These are phyloP conservation scores for Dryadomyces quercivorus DNA, from an alignment of 2,329 filamentous ascomycete species.

Conservation along the genomic window DNA sequence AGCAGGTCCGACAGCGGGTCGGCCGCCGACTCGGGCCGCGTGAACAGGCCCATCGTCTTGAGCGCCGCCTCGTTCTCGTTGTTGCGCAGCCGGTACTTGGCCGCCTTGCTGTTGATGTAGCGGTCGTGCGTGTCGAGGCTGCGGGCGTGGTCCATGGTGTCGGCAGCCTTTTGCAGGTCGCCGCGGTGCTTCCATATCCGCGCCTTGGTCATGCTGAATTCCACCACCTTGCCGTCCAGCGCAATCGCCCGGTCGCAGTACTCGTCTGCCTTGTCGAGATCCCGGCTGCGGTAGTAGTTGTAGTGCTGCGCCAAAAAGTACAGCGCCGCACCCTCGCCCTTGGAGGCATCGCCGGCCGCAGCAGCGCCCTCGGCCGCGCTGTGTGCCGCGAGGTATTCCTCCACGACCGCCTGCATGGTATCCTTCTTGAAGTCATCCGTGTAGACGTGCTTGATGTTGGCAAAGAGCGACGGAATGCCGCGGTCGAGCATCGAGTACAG, in stretches of 20 bases:
- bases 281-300: constrained; percentile 79
- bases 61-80: constrained; percentile 79
- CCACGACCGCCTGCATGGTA: constrained; percentile 61
- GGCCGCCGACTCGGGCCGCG: constrained; percentile 75
- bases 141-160: constrained; percentile 79
- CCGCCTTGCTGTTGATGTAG: constrained; percentile 96
- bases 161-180: constrained; percentile 65
- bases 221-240: constrained; percentile 67
- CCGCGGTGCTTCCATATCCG: constrained; percentile 88
- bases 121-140: constrained; percentile 79
- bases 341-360: constrained; percentile 30
- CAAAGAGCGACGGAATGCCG: constrained; percentile 90
- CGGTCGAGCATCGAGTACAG: constrained; percentile 76
- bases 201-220: constrained; percentile 91
- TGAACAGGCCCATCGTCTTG: constrained; percentile 87
- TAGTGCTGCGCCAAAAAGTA: constrained; percentile 97
- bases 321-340: constrained; percentile 66
- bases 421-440: constrained; percentile 63
- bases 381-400: constrained; percentile 53
- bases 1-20: constrained; percentile 83
- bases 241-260: constrained; percentile 77
- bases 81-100: constrained; percentile 92
- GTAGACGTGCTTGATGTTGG: constrained; percentile 92
- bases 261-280: constrained; percentile 68
- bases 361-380: constrained; percentile 21